A percentile compares a stretch with the other conserved stretches of the same genome.
Evolutionary conservation across 305 asterid genomes (phyloP).

Genomic region (Fraxinus sp.): DNA sequence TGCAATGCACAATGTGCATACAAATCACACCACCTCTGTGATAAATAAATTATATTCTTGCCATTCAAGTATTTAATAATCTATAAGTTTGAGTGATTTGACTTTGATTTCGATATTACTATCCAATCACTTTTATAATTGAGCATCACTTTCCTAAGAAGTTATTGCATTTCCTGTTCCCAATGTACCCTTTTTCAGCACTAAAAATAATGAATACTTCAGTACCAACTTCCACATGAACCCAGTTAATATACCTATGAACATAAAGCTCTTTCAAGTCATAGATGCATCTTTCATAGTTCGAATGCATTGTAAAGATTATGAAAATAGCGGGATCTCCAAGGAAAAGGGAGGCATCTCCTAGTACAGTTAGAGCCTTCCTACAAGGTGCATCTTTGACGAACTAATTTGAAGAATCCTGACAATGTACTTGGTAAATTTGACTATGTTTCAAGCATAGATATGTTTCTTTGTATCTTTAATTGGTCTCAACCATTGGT

Average conservation of each 20-base stretch:
- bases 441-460: not conserved
- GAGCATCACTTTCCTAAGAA: not conserved
- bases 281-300: not conserved
- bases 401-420: not conserved
- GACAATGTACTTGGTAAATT: constrained; percentile 1
- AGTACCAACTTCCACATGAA: not conserved
- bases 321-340: not conserved
- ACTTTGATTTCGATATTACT: not conserved
- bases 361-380: not conserved
- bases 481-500: not conserved
- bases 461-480: not conserved
- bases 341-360: not conserved
- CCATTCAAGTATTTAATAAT: not conserved
- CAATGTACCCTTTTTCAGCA: not conserved
- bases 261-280: not conserved
- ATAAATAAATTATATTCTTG: not conserved
- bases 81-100: not conserved
- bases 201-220: not conserved
- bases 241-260: not conserved
- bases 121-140: not conserved
- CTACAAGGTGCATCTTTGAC: constrained; percentile 6
- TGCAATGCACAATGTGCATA: not conserved
- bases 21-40: not conserved
- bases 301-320: not conserved
- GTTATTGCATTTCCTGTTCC: not conserved